Evolutionary conservation across 768 basidiomycete species (phyloP).

Genomic region (Boletus rufocinnamomeus): DNA sequence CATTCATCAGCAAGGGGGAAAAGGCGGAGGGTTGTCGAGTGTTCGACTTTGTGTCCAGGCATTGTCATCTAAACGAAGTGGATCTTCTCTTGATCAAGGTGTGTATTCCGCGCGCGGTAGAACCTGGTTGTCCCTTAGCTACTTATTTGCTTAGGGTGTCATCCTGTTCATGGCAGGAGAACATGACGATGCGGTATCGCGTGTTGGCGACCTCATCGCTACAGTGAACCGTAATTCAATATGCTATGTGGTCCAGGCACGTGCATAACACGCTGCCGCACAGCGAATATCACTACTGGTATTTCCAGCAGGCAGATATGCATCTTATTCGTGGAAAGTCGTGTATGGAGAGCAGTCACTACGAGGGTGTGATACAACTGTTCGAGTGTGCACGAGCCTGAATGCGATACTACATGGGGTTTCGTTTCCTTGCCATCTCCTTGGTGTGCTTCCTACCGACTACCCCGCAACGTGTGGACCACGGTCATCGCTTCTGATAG

Average conservation of each 20-base stretch:
- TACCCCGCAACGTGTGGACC: background rate
- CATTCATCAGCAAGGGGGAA: background rate
- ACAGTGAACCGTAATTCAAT: background rate
- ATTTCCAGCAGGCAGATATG: background rate
- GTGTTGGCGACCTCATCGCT: background rate
- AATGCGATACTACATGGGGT: background rate
- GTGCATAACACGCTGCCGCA: background rate
- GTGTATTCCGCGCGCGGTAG: background rate
- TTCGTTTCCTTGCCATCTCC: background rate
- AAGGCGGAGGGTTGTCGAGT: background rate
- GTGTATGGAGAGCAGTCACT: background rate
- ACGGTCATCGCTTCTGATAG: background rate
- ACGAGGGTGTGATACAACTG: background rate
- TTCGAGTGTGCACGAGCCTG: background rate
- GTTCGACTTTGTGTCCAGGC: background rate
- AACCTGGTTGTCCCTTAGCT: background rate
- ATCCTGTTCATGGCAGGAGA: background rate
- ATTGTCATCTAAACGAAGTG: background rate
- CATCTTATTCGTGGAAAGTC: background rate
- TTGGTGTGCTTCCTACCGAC: background rate
- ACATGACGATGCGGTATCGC: background rate
- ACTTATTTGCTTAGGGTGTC: background rate
- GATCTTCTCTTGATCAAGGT: background rate
- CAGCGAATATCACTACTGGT: background rate
- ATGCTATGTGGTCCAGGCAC: constrained; percentile 2